These are phyloP conservation scores for Cucurbita moschata DNA, from an alignment of 306 rosid species.

Conservation along the genomic window DNA sequence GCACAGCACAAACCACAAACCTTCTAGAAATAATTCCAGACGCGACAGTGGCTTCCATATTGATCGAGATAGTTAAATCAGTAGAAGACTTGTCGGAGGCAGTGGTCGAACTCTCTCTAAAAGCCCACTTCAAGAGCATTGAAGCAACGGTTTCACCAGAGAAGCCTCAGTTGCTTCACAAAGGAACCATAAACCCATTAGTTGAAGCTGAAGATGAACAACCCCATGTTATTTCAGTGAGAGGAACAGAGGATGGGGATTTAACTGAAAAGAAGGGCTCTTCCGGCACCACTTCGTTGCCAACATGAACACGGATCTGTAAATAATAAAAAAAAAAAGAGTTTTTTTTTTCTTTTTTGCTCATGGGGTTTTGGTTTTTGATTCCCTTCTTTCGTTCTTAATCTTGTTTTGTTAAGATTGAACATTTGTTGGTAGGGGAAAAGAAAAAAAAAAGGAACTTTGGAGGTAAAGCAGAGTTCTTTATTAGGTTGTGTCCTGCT, in stretches of 20 bases:
- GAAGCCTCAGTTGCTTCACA: conserved; percentile 51
- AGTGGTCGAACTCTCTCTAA: conserved; percentile 50
- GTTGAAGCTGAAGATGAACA: conserved; percentile 15
- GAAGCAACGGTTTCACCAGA: conserved; percentile 20
- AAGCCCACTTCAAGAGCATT: conserved; percentile 37
- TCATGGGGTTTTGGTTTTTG: background rate
- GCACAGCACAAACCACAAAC: conserved; percentile 18
- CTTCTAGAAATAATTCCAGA: conserved; percentile 40
- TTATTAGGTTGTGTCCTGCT: background rate
- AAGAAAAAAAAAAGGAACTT: background rate
- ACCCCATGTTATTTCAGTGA: conserved; percentile 30
- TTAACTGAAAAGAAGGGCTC: background rate
- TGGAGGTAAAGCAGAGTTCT: background rate
- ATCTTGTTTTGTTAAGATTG: background rate
- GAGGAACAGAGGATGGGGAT: conserved; percentile 5
- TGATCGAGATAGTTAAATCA: conserved; percentile 45
- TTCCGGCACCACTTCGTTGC: too few relatives aligned
- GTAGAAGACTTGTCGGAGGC: conserved; percentile 47
- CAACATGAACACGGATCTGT: background rate
- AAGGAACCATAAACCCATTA: conserved; percentile 52
- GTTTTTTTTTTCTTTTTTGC: background rate
- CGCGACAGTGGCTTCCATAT: conserved; percentile 44
- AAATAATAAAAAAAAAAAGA: background rate
- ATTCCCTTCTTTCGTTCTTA: background rate
- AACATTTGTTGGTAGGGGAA: background rate